Conservation (phyloP, 805 yeast species). For the Yarrowia hollandica region DNA sequence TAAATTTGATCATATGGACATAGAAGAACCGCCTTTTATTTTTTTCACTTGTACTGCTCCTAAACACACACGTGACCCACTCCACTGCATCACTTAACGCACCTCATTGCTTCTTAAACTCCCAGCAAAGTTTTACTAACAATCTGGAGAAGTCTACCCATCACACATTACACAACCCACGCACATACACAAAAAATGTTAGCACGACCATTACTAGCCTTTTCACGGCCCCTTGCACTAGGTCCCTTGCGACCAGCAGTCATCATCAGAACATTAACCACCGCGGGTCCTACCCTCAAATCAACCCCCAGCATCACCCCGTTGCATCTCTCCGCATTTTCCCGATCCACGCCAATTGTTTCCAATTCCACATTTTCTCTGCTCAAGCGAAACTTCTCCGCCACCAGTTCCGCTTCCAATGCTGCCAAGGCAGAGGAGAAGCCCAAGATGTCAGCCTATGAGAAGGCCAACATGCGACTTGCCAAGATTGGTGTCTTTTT, state of each 20-base stretch:
- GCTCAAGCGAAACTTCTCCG: neutral
- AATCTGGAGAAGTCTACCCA: neutral
- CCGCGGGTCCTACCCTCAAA: neutral
- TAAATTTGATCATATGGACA: too few relatives aligned
- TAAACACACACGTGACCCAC: neutral
- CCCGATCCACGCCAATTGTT: neutral
- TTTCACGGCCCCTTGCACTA: slow-evolving; percentile 4
- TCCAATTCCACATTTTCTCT: neutral
- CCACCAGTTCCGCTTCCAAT: neutral
- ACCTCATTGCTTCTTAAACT: slow-evolving; percentile 16
- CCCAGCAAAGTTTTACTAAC: slow-evolving; percentile 27
- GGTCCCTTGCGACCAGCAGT: neutral
- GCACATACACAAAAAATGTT: neutral
- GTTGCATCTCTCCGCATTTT: slow-evolving; percentile 14
- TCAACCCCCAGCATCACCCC: neutral
- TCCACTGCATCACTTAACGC: neutral
- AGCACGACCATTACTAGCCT: slow-evolving; percentile 15
- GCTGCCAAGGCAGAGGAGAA: slow-evolving; percentile 12
- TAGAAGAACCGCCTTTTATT: too few relatives aligned
- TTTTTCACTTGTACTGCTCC: too few relatives aligned
- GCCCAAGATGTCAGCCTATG: slow-evolving; percentile 20
- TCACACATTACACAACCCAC: neutral
- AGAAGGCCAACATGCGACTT: slow-evolving; percentile 31
- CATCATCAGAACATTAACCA: neutral
- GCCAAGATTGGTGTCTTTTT: slow-evolving; percentile 36